A percentile compares a stretch with the other conserved stretches of the same genome.
Conservation (phyloP, 495 filamentous ascomycete species). For the Glonium stellatum region DNA sequence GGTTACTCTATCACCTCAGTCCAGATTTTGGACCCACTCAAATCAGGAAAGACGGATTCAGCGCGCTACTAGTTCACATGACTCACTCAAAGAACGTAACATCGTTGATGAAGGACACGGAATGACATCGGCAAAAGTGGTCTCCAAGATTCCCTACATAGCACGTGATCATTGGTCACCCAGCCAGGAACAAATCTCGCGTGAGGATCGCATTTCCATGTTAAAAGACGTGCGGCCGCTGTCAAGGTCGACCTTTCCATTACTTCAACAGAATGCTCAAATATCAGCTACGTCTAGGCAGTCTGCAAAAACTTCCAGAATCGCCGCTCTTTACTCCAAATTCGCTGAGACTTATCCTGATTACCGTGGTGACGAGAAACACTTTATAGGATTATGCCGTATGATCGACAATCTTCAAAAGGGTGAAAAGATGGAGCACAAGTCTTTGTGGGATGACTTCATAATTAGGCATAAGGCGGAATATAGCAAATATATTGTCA, state of each 20-base stretch:
- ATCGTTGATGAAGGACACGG: too few species aligned
- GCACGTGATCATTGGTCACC: background rate
- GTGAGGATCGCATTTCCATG: background rate
- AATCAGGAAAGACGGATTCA: too few species aligned
- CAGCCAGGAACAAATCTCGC: background rate
- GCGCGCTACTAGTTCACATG: too few species aligned
- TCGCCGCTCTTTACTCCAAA: slow-evolving; percentile 14
- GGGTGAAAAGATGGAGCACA: slow-evolving; percentile 23
- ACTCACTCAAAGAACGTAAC: too few species aligned
- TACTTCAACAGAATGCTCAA: background rate
- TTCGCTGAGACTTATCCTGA: slow-evolving; percentile 27
- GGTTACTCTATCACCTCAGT: too few species aligned
- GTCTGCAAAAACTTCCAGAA: background rate
- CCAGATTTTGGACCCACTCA: too few species aligned
- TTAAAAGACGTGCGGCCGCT: background rate
- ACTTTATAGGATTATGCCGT: slow-evolving; percentile 25
- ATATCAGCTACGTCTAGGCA: background rate
- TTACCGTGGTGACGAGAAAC: slow-evolving; percentile 25
- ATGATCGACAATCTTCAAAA: slow-evolving; percentile 20
- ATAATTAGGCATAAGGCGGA: slow-evolving; percentile 27
- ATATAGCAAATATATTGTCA: slow-evolving; percentile 19
- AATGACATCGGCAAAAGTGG: too few species aligned
- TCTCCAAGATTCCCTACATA: background rate
- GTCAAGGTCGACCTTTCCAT: background rate
- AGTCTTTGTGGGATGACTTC: slow-evolving; percentile 33